Base-by-base conservation (phyloP, 2,329 filamentous ascomycete species). In the Blastomyces parvus region DNA sequence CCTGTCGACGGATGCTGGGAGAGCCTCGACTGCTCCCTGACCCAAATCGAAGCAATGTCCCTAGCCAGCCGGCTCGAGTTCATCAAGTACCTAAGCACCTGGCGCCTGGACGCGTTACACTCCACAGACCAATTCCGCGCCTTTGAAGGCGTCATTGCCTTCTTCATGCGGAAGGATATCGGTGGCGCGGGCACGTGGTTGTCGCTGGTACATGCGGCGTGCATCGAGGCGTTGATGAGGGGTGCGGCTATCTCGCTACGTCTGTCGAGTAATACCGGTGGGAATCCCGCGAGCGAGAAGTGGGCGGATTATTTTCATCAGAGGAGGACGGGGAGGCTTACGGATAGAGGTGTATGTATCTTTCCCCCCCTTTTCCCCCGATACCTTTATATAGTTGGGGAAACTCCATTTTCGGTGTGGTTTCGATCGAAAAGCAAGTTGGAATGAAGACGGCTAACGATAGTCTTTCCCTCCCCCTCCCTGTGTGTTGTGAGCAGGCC, bases 111-210 rank as follows among this genome's bases (percentile, higher is more conserved):
- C 42, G 38, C 27, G 2, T 61, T 70, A n/a, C 60, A 64, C 14
- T 63, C 69, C 11, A 50, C 44, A 19, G 66, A 69, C 53, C 65
- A 70, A 44, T 68, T 70, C 63, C 63, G 58, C 50, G 66, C 67
- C 7, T 60, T 70, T 46, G 69, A 69, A 50, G 69, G 67, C 5
- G 63, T 66, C 17, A 67, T 70, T 44, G 63, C 63, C 30, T 71
- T 69, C 63, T 69, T 70, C 55, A 64, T 68, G n/a, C 57, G 63
- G 40, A 66, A 67, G 62, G 62, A 65, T 22, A 61, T 69, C n/a
- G 69, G 64, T 55, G 59, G 36, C 17, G 57, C 46, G 14, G 66
- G 66, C 11, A 66, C 66, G 4, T 69, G 66, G 67, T 62, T 71
- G 50, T 69, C 67, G 14, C 61, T 66, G 55, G 65, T 70, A 55